phyloP scores from a whole-genome alignment of 306 rosid species.

The Canavalia gladiata region DNA sequence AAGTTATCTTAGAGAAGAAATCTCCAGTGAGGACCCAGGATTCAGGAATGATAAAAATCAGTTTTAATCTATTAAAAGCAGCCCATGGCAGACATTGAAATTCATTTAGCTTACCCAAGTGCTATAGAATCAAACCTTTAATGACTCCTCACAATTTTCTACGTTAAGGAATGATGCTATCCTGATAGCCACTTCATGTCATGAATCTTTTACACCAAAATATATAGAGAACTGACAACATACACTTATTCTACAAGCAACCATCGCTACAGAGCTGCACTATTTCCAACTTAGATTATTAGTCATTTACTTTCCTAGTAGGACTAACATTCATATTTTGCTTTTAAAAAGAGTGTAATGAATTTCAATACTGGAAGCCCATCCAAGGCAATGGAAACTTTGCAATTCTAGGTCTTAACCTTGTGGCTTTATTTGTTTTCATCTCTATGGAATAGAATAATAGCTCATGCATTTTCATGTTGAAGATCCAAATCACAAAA shows the following conservation, averaged over 20 bases:
- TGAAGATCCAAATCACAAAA: neutral
- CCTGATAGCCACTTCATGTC: slow-evolving; percentile 20
- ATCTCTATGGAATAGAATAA: slow-evolving; percentile 22
- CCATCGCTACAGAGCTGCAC: slow-evolving; percentile 4
- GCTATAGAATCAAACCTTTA: slow-evolving; percentile 14
- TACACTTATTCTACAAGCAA: slow-evolving; percentile 6
- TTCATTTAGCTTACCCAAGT: slow-evolving; percentile 26
- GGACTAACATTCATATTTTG: slow-evolving; percentile 3
- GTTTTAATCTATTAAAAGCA: slow-evolving; percentile 16
- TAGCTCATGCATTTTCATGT: slow-evolving; percentile 17
- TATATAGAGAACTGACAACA: slow-evolving; percentile 12
- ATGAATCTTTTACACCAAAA: neutral
- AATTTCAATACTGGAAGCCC: slow-evolving; percentile 23
- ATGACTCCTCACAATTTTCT: neutral
- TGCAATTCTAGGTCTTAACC: slow-evolving; percentile 12
- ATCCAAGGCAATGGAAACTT: slow-evolving; percentile 3
- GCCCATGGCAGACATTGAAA: neutral
- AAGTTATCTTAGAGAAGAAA: slow-evolving; percentile 22
- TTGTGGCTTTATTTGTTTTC: neutral
- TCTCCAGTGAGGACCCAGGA: slow-evolving; percentile 1
- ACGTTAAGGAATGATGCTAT: slow-evolving; percentile 22
- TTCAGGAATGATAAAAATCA: slow-evolving; percentile 30
- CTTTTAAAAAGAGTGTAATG: neutral
- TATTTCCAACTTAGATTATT: slow-evolving; percentile 1
- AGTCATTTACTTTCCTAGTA: slow-evolving; percentile 13